Evolutionary conservation across 345 rosid species (phyloP).

Genomic region (Corchorus olitorius): DNA sequence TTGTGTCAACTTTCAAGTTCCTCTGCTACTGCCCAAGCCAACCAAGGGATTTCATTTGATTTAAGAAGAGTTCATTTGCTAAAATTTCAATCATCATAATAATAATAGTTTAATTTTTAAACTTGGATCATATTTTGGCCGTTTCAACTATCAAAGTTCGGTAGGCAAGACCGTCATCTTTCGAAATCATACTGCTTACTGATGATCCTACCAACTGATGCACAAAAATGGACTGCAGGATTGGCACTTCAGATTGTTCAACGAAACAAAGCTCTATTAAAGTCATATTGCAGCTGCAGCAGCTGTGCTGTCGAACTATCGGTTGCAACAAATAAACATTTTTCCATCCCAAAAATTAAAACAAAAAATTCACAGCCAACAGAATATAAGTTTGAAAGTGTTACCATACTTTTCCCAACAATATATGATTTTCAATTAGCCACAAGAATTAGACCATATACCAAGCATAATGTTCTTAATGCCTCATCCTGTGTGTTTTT

Average conservation of each 20-base stretch:
- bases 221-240: not conserved
- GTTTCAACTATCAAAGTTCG: too few relatives aligned
- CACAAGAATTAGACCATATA: too few relatives aligned
- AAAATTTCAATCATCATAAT: not conserved
- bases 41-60: too few relatives aligned
- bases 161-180: not conserved
- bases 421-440: too few relatives aligned
- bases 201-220: not conserved
- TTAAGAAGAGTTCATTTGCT: too few relatives aligned
- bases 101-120: not conserved
- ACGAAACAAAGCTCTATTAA: not conserved
- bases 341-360: not conserved
- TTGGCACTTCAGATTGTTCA: not conserved
- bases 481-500: not conserved
- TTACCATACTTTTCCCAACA: too few relatives aligned
- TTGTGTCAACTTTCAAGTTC: too few relatives aligned
- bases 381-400: not conserved
- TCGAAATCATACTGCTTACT: not conserved
- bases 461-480: not conserved
- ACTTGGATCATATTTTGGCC: not conserved
- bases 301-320: not conserved
- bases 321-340: not conserved
- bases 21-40: too few relatives aligned
- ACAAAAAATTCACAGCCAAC: not conserved
- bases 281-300: not conserved